phyloP scores from a whole-genome alignment of 176 grass and related monocot species.

The Aegilops speltoides region DNA sequence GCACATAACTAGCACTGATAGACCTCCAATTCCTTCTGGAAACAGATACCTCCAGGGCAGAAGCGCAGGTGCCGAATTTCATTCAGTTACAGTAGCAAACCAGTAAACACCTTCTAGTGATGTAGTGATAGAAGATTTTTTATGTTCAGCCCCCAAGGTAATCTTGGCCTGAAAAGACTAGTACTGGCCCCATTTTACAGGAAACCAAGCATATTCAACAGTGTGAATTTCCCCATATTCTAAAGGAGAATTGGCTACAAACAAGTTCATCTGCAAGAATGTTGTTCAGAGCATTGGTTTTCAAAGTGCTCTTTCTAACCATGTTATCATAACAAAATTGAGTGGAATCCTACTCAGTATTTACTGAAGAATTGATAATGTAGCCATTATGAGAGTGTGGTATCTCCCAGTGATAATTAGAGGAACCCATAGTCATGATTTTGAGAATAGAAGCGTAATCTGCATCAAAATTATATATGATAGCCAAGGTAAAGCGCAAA shows the following conservation, averaged over 20 bases:
- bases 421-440: neutral
- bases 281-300: neutral
- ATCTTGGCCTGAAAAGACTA: neutral
- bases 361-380: neutral
- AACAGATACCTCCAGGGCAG: conserved; percentile 6
- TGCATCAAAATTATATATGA: conserved; percentile 1
- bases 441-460: conserved; percentile 6
- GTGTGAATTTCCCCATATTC: neutral
- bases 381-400: neutral
- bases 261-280: neutral
- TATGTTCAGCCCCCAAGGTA: neutral
- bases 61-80: neutral
- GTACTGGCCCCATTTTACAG: neutral
- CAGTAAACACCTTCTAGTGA: neutral
- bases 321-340: neutral
- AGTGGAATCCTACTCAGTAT: neutral
- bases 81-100: neutral
- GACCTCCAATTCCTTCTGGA: neutral
- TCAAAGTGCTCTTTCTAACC: neutral
- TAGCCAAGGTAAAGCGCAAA: conserved; percentile 18
- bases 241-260: neutral
- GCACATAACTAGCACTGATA: neutral
- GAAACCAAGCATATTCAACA: conserved; percentile 4
- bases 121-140: neutral
- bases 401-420: conserved; percentile 5